A percentile compares a stretch with the other conserved stretches of the same genome.
Conservation (phyloP, 2,329 filamentous ascomycete species). For the Fusarium secorum region DNA sequence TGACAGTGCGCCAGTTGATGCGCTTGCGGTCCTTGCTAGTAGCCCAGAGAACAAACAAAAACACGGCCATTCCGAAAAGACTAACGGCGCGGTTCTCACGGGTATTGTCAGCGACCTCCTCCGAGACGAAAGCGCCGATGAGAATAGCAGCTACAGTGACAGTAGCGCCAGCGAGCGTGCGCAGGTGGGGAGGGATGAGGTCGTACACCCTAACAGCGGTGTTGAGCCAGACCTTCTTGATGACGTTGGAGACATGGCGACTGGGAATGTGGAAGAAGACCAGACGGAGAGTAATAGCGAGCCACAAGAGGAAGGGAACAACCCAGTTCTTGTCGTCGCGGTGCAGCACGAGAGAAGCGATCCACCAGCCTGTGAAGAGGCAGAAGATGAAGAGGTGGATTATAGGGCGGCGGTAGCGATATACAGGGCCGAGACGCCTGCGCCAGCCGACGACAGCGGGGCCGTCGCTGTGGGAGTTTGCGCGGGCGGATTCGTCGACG, state of each 20-base stretch:
- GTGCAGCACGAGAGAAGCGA: constrained; percentile 76
- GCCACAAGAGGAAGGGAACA: constrained; percentile 82
- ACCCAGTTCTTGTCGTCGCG: constrained; percentile 79
- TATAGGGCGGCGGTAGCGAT: constrained; percentile 55
- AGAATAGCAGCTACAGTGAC: constrained; percentile 76
- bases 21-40: constrained; percentile 74
- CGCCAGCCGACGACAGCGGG: constrained; percentile 12
- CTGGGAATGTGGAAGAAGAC: constrained; percentile 77
- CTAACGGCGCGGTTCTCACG: constrained; percentile 82
- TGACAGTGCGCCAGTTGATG: constrained; percentile 80
- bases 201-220: constrained; percentile 66
- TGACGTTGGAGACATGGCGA: constrained; percentile 69
- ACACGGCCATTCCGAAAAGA: constrained; percentile 77
- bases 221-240: constrained; percentile 72
- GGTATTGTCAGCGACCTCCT: constrained; percentile 77
- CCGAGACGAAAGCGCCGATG: constrained; percentile 78
- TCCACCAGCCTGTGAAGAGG: constrained; percentile 72
- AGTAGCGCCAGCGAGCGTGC: constrained; percentile 67
- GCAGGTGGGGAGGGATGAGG: constrained; percentile 71
- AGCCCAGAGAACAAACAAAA: constrained; percentile 70
- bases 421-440: constrained; percentile 47
- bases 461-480: constrained; percentile 20
- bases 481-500: constrained; percentile 41
- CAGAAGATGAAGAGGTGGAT: constrained; percentile 56
- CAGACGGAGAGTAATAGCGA: constrained; percentile 76